Conservation (phyloP, 2,329 filamentous ascomycete species). For the Cercospora berteroae region DNA sequence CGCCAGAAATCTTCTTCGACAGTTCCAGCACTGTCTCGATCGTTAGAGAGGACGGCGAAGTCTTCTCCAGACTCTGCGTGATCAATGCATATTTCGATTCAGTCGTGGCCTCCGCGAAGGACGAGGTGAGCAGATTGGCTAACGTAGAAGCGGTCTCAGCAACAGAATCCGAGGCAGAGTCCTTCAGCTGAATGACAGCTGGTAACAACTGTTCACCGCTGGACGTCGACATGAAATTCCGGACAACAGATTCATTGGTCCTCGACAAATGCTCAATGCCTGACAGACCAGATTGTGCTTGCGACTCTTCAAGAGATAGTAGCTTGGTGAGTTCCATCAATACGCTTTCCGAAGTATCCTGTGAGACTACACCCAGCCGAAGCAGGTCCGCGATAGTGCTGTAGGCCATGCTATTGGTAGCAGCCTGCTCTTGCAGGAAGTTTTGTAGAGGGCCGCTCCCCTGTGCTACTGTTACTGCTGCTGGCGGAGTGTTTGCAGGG, state of each 20-base stretch:
- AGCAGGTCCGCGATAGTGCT: slow-evolving; percentile 25
- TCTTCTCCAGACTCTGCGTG: slow-evolving; percentile 50
- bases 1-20: slow-evolving; percentile 49
- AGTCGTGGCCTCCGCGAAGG: slow-evolving; percentile 21
- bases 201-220: slow-evolving; percentile 53
- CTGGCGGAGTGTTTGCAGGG: slow-evolving; percentile 38
- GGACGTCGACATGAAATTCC: slow-evolving; percentile 47
- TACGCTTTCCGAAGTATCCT: slow-evolving; percentile 40
- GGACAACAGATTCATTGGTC: slow-evolving; percentile 40
- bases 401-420: background rate
- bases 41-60: slow-evolving; percentile 45
- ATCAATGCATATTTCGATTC: slow-evolving; percentile 50
- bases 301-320: slow-evolving; percentile 37
- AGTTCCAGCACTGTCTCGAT: slow-evolving; percentile 58
- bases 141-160: slow-evolving; percentile 45
- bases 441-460: slow-evolving; percentile 24
- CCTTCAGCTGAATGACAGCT: slow-evolving; percentile 53
- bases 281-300: slow-evolving; percentile 12
- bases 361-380: slow-evolving; percentile 33
- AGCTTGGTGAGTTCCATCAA: slow-evolving; percentile 42
- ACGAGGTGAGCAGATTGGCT: slow-evolving; percentile 26
- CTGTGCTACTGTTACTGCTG: slow-evolving; percentile 39
- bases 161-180: slow-evolving; percentile 54
- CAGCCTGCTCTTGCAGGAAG: slow-evolving; percentile 10
- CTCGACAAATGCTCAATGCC: slow-evolving; percentile 42